Conservation (phyloP, 139 green algal genomes). For the Chlorella sp. region DNA sequence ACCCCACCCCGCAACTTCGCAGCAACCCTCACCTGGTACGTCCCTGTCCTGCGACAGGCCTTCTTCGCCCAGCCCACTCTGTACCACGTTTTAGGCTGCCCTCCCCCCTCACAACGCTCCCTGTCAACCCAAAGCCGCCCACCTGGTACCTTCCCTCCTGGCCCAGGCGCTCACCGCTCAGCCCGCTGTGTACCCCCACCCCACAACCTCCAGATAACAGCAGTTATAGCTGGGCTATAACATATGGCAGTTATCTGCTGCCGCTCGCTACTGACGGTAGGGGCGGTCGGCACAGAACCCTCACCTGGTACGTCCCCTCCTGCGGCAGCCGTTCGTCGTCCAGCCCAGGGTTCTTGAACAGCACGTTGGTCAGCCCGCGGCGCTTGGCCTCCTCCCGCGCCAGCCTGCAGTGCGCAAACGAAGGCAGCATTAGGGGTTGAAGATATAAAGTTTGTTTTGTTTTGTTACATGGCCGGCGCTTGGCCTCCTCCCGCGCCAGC, state of each 20-base stretch:
- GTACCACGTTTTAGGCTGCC: no score
- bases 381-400: neutral
- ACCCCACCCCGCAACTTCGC: no score
- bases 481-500: neutral
- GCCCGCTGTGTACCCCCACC: no score
- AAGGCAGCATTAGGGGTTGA: neutral
- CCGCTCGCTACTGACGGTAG: no score
- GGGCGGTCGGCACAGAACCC: no score
- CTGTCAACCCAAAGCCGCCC: no score
- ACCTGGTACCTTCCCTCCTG: neutral
- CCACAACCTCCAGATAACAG: neutral
- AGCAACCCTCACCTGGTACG: no score
- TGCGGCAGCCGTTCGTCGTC: constrained; percentile 31
- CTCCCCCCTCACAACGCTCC: neutral
- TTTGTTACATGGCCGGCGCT: neutral
- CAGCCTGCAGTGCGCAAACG: neutral
- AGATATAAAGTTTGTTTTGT: neutral
- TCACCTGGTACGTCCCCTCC: constrained; percentile 32
- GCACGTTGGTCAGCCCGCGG: constrained; percentile 23
- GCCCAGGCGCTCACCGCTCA: neutral
- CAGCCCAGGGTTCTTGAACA: constrained; percentile 37
- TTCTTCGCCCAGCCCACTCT: no score
- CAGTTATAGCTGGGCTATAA: no score
- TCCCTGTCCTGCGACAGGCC: no score
- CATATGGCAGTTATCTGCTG: no score